Evolutionary conservation across 768 basidiomycete genomes (phyloP), one percentile per base, ranked within the genome.

Genomic region (Lentinus tigrinus): DNA sequence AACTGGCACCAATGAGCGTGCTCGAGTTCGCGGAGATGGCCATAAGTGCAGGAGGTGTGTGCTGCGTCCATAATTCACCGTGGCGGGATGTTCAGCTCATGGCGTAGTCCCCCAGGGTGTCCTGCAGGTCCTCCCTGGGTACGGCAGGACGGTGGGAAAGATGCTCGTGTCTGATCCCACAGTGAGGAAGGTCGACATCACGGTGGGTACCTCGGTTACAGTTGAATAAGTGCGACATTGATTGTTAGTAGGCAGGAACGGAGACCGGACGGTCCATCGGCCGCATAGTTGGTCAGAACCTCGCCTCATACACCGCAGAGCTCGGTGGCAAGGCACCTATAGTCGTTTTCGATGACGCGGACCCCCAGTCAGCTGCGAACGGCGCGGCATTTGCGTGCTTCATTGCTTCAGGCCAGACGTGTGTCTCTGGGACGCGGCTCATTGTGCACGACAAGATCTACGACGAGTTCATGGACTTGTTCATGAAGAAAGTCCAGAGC

Each of bases 301-400:
- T 94, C 13, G 85, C 87, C 2, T 70, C 82, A 4, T 93, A 81
- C 68, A 93, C 91, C 1, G 93, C 93, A 0, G 93, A 95, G 66
- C 76, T 95, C 5, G 93, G 93, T 19, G 93, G 93, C 28, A 93
- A 94, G 79, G 87, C 93, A 13, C 92, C 93, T 0, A 83, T 94
- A 43, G 68, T 94, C 11, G 77, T 94, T 10, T 94, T 93, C 66
- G 76, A 86, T 49, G 91, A 95, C 67, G 87, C 90, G 7, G 87
- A 93, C 65, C 65, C 91, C 49, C 62, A 74, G 21, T 79, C 82
- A n/a, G 87, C 92, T 0, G 88, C 90, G 21, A 93, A 94, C 61
- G 93, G 93, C 17, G 83, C 83, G 6, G 87, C 90, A 0, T 94
- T 95, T 66, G 87, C 91, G 10, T 83, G 88, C 0, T 95, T 94